Base-by-base conservation (phyloP, 441 rosid genomes). In the Euphorbia schlechtendalii region DNA sequence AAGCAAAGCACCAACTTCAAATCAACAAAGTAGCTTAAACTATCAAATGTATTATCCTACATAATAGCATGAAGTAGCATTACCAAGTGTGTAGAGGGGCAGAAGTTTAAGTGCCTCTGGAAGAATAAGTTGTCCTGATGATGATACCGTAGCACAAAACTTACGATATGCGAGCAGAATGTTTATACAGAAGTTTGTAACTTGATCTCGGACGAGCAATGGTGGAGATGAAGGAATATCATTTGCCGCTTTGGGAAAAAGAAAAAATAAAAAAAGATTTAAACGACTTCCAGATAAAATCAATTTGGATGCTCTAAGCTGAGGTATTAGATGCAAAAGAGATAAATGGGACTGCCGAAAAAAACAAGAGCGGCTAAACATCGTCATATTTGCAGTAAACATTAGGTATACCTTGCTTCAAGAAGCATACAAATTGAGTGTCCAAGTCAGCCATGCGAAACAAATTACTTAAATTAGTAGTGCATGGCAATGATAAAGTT, bases 41-140 rank as follows among this genome's bases (percentile, higher is more conserved):
- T 30, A 28, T 67, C 6, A 5, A 48, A 49, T 9, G 18, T 13
- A 60, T 18, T 25, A 52, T 5, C 43, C 27, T 53, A 32, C 1
- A 30, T 52, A 21, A 14, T 34, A 58, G 59, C 14, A 65, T 13
- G 51, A 59, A 24, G 1, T 18, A 63, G 56, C 51, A 61, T 71
- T 84, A 89, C 96, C 96, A 14, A 96, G 93, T 68, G 90, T 86
- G 76, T 92, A 92, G 7, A 96, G 76, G 68, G 99, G 98, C 66
- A 90, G 83, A 71, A 96, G 96, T 82, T 92, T 96, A 67, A 96
- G 98, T 28, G 98, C 96, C 80, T 96, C 99, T 3, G 99, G 98
- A 71, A 96, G 96, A 77, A 96, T 90, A 69, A 96, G 98, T 71
- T 96, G 98, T 72, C 99, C 99, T 11, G 92, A 76, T 64, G 97